A percentile compares a stretch with the other conserved stretches of the same genome.
phyloP scores from a whole-genome alignment of 2,329 filamentous ascomycete genomes.

The Didymella arachidicola region DNA sequence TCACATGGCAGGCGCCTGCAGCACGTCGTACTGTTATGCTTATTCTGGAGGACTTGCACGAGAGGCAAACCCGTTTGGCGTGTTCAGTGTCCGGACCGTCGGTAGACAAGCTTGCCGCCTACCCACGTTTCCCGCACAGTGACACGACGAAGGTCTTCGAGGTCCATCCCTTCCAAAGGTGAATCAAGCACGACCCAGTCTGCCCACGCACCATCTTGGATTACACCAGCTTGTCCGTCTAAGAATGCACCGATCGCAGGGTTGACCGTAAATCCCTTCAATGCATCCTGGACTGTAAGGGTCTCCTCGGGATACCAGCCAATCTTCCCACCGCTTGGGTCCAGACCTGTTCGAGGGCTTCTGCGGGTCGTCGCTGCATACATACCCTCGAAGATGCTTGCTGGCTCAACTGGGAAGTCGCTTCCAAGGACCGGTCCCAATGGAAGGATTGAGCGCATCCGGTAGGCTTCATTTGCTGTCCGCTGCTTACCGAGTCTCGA shows the following conservation, averaged over 20 bases:
- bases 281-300: slow-evolving; percentile 65
- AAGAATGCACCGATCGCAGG: slow-evolving; percentile 67
- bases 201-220: slow-evolving; percentile 67
- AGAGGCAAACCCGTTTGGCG: slow-evolving; percentile 10
- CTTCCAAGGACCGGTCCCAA: slow-evolving; percentile 67
- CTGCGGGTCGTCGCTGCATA: slow-evolving; percentile 71
- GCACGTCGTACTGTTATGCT: background rate
- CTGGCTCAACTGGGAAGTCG: slow-evolving; percentile 76
- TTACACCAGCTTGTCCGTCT: slow-evolving; percentile 66
- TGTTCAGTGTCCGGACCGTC: slow-evolving; percentile 21
- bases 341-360: slow-evolving; percentile 60
- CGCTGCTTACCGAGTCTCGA: slow-evolving; percentile 65
- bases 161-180: slow-evolving; percentile 59
- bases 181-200: slow-evolving; percentile 75
- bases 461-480: slow-evolving; percentile 66
- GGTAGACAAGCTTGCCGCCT: slow-evolving; percentile 59
- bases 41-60: slow-evolving; percentile 10
- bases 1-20: slow-evolving; percentile 3
- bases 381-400: slow-evolving; percentile 71
- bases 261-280: slow-evolving; percentile 68
- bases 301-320: slow-evolving; percentile 69
- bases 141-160: slow-evolving; percentile 62
- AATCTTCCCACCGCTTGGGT: slow-evolving; percentile 54
- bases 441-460: slow-evolving; percentile 69
- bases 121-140: slow-evolving; percentile 74